A percentile compares a stretch with the other conserved stretches of the same genome.
Evolutionary conservation across 163 green algal species (phyloP).

Genomic region (Prototheca wickerhamii): DNA sequence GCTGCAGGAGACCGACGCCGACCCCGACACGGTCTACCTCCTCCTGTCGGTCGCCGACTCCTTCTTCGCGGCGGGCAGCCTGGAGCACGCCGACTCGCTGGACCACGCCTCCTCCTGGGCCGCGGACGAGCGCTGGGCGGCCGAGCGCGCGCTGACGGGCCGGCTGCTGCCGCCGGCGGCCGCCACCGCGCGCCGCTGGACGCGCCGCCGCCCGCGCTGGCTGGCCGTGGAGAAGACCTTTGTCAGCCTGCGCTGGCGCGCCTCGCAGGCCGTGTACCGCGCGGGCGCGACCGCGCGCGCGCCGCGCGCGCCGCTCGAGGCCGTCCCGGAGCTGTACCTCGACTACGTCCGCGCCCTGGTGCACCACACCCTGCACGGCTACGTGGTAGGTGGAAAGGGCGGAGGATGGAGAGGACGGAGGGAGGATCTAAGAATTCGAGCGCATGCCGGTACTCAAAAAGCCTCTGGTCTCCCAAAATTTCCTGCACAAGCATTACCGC

Average conservation of each 20-base stretch:
- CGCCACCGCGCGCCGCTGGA: slow-evolving; percentile 12
- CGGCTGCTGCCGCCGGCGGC: slow-evolving; percentile 7
- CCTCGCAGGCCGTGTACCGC: slow-evolving; percentile 24
- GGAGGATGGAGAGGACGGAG: background rate
- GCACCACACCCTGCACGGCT: slow-evolving; percentile 24
- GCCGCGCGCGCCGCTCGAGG: background rate
- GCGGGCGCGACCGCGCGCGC: slow-evolving; percentile 14
- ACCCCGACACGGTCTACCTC: slow-evolving; percentile 20
- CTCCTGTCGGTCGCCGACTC: slow-evolving; percentile 20
- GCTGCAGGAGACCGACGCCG: too few species aligned
- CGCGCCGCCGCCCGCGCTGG: slow-evolving; percentile 34
- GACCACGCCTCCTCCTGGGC: slow-evolving; percentile 19
- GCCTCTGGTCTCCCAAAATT: too few species aligned
- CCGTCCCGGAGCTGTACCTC: slow-evolving; percentile 14
- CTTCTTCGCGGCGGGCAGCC: slow-evolving; percentile 13
- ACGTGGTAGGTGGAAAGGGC: slow-evolving; percentile 5
- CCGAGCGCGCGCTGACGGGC: slow-evolving; percentile 24
- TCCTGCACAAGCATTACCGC: too few species aligned
- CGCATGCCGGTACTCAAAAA: too few species aligned
- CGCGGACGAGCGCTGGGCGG: slow-evolving; percentile 29
- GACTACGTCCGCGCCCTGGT: slow-evolving; percentile 19
- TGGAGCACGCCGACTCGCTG: slow-evolving; percentile 23
- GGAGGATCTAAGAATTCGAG: background rate
- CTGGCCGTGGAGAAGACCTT: slow-evolving; percentile 34
- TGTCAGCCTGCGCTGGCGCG: slow-evolving; percentile 35